Base-by-base conservation (phyloP, 768 basidiomycete genomes). In the Kwoniella botswanensis region DNA sequence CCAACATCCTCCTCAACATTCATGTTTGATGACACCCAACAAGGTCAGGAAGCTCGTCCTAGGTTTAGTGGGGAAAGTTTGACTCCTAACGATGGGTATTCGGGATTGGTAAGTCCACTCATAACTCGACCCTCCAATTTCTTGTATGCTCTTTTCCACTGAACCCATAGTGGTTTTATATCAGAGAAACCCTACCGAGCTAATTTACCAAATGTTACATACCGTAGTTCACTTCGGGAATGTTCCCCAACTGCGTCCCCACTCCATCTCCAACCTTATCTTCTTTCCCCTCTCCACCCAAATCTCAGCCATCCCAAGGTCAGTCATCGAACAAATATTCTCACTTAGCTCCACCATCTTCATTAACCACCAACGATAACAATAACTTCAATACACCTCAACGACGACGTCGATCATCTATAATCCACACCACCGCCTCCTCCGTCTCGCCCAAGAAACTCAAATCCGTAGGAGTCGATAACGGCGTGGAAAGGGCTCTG, bases 41-140 rank as follows among this genome's bases (percentile, higher is more conserved):
- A 54, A 26, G 13, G 41, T 58, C 21, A 44, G 12, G 55, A 59
- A 59, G 2, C 65, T n/a, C 26, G 58, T 12, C 53, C 68, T 11
- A 65, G 76, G 41, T 72, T 66, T 50, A 70, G 68, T 24, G 78
- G 74, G 6, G 72, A 74, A n/a, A 74, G 70, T 21, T 60, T 76
- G 15, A 68, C 73, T 11, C 75, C 78, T n/a, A 56, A 67, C 43
- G 70, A 76, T 59, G 79, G 72, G 17, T 80, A 80, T 63, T 75
- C 74, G 2, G 58, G 63, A 13, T 50, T 80, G 42, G 79, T 80
- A 66, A 55, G 74, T 73, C 18, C 12, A 15, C 13, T 50, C 46
- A 15, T 9, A 2, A 12, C 46, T 50, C 46, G 4, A 13, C 12
- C 46, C 3, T 18, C 46, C 46, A 46, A 46, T 29, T 29, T 4